Percentiles rank a stretch among this genome's conserved stretches.
phyloP scores from a whole-genome alignment of 1,284 basidiomycete genomes.

The Rhodotorula sp. region DNA sequence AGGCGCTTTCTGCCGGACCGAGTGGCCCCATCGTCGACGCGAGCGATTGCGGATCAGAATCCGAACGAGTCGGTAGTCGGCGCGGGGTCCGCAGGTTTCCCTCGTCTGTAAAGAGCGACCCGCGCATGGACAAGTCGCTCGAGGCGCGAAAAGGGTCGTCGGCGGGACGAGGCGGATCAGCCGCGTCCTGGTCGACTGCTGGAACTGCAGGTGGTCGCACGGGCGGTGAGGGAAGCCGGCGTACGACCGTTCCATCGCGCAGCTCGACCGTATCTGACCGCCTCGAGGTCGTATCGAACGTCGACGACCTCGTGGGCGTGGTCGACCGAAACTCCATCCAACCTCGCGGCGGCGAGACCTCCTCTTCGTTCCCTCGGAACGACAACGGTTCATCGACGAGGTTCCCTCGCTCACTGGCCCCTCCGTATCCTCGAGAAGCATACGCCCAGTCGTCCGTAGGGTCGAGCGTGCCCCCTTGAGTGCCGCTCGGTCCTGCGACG shows the following conservation, averaged over 20 bases:
- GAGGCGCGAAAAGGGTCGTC: conserved; percentile 3
- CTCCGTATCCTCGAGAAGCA: no score
- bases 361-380: no score
- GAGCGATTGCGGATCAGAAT: conserved; percentile 7
- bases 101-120: background rate
- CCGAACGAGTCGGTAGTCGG: conserved; percentile 11
- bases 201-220: background rate
- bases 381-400: no score
- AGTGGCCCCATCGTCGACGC: background rate
- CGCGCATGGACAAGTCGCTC: background rate
- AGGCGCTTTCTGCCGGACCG: background rate
- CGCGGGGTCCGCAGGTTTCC: background rate
- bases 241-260: background rate
- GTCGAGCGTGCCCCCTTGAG: background rate
- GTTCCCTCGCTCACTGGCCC: background rate
- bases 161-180: no score
- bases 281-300: background rate
- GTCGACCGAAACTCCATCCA: background rate
- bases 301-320: background rate
- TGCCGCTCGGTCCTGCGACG: background rate
- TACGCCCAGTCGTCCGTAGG: background rate
- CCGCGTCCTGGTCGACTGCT: background rate
- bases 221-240: background rate
- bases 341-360: background rate
- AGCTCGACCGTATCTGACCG: background rate